These are phyloP conservation scores for Sugiyamaella smithiae DNA, from an alignment of 805 yeast species.

Conservation along the genomic window DNA sequence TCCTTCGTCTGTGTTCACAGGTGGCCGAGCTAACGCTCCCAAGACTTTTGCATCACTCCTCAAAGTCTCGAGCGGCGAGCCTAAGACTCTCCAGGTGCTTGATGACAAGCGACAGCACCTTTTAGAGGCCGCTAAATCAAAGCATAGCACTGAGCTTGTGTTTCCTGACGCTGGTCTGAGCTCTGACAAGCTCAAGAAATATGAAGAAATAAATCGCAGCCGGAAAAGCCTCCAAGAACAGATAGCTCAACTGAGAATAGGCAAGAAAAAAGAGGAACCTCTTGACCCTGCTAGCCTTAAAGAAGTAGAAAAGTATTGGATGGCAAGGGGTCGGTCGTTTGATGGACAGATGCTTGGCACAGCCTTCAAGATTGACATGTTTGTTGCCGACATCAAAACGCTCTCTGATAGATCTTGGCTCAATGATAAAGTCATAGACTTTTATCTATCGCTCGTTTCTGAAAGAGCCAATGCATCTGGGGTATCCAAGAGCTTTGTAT, in stretches of 20 bases:
- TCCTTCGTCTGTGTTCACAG: not conserved
- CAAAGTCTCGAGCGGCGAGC: slow-evolving; percentile 6
- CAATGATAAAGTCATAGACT: slow-evolving; percentile 87
- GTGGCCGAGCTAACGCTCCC: not conserved
- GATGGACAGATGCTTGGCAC: slow-evolving; percentile 16
- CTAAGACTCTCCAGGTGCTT: not conserved
- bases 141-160: not conserved
- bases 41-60: slow-evolving; percentile 4
- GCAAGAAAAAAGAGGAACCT: slow-evolving; percentile 8
- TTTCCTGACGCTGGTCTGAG: slow-evolving; percentile 4
- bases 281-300: slow-evolving; percentile 13
- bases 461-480: slow-evolving; percentile 40
- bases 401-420: slow-evolving; percentile 75
- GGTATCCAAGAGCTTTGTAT: slow-evolving; percentile 53
- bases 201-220: slow-evolving; percentile 14
- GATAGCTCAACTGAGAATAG: slow-evolving; percentile 16
- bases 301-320: slow-evolving; percentile 17
- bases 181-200: slow-evolving; percentile 8
- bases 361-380: slow-evolving; percentile 51
- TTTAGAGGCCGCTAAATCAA: not conserved
- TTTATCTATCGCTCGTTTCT: slow-evolving; percentile 58
- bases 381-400: slow-evolving; percentile 65
- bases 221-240: slow-evolving; percentile 15
- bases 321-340: not conserved
- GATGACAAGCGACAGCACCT: slow-evolving; percentile 2